These are phyloP conservation scores for Saturnispora gosingensis DNA, from an alignment of 805 yeast genomes.

Conservation along the genomic window DNA sequence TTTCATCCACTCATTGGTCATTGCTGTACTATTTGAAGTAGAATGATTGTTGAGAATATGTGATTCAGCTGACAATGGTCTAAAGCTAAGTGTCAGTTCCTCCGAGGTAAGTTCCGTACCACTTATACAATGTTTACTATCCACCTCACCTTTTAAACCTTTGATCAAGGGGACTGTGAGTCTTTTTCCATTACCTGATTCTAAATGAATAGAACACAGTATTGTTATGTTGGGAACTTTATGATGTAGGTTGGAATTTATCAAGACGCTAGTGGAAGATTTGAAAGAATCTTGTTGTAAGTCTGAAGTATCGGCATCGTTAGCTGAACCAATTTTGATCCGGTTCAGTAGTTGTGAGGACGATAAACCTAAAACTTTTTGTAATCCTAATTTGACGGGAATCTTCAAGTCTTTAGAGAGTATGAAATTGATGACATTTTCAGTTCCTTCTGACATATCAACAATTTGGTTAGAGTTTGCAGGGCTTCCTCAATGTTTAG, in stretches of 20 bases:
- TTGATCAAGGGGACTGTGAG: slow-evolving; percentile 36
- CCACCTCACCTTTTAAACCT: slow-evolving; percentile 1
- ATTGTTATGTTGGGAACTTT: slow-evolving; percentile 6
- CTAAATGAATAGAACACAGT: slow-evolving; percentile 9
- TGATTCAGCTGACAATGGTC: not conserved
- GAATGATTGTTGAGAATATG: not conserved
- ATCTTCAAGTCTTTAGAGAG: slow-evolving; percentile 45
- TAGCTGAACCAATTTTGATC: not conserved
- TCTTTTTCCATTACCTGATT: slow-evolving; percentile 32
- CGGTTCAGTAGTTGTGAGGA: slow-evolving; percentile 4
- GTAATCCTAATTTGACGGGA: slow-evolving; percentile 40
- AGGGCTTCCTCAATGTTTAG: not conserved
- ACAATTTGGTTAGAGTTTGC: not conserved
- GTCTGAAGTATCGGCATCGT: not conserved
- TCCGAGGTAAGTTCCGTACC: not conserved
- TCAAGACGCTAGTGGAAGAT: slow-evolving; percentile 9
- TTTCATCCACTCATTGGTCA: slow-evolving; percentile 43
- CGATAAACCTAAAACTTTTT: slow-evolving; percentile 12
- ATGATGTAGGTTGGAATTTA: slow-evolving; percentile 15
- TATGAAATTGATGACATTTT: slow-evolving; percentile 34
- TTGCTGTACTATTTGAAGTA: not conserved
- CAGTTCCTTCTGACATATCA: not conserved
- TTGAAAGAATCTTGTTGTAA: not conserved
- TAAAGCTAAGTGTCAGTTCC: not conserved
- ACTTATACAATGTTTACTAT: not conserved